These are phyloP conservation scores for Marvania coccoides DNA, from an alignment of 139 green algal genomes.

Conservation along the genomic window DNA sequence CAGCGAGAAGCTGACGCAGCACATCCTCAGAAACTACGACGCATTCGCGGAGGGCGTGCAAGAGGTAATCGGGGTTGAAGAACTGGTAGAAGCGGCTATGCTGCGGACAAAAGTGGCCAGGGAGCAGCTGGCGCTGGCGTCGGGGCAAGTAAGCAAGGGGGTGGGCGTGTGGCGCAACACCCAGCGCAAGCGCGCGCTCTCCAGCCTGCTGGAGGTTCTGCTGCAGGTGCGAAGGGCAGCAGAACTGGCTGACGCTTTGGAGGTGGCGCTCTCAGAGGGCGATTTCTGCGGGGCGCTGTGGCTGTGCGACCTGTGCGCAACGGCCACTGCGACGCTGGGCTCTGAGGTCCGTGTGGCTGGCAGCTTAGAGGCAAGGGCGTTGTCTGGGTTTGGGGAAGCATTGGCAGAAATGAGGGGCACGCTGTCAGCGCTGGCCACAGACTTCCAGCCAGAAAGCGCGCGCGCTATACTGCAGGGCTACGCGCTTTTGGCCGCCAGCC, in stretches of 20 bases:
- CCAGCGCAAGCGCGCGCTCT: constrained; percentile 25
- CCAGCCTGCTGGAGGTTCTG: constrained; percentile 26
- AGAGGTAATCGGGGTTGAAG: constrained; percentile 11
- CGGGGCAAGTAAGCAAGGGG: constrained; percentile 6
- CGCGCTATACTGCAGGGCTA: constrained; percentile 1
- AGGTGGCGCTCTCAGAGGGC: constrained; percentile 11
- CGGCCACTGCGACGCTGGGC: neutral
- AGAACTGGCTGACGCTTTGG: constrained; percentile 19
- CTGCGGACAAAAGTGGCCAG: constrained; percentile 13
- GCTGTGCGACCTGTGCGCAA: neutral
- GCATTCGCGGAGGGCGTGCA: constrained; percentile 31
- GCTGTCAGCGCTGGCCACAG: neutral
- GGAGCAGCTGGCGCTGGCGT: constrained; percentile 18
- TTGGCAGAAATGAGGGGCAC: neutral
- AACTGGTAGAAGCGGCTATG: constrained; percentile 13
- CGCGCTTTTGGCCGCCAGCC: neutral
- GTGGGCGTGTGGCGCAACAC: constrained; percentile 24
- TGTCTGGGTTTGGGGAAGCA: neutral
- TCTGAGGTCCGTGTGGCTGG: neutral
- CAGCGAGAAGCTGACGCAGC: constrained; percentile 29
- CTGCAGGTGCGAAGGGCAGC: constrained; percentile 12
- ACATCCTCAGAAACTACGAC: constrained; percentile 42
- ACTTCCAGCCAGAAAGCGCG: neutral
- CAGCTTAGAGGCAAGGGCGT: neutral
- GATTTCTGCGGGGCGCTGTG: neutral